Conservation (phyloP, 2,329 filamentous ascomycete genomes). For the Xylariaceae sp. region DNA sequence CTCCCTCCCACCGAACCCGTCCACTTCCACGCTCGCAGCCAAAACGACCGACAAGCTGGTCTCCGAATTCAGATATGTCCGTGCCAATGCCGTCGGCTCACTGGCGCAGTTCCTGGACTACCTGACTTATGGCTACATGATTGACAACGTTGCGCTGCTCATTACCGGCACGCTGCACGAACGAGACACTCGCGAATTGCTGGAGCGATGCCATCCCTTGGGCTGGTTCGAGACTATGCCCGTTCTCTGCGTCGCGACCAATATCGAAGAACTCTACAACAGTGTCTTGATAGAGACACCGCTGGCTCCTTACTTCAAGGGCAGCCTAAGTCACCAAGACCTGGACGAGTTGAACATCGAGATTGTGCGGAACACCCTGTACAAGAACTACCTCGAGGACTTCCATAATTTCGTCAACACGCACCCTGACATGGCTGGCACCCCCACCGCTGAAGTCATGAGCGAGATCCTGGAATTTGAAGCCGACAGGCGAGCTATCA, state of each 20-base stretch:
- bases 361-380: conserved; percentile 95
- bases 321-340: conserved; percentile 90
- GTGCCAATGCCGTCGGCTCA: conserved; percentile 87
- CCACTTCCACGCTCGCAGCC: conserved; percentile 87
- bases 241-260: conserved; percentile 93
- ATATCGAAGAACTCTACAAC: conserved; percentile 98
- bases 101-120: conserved; percentile 97
- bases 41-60: conserved; percentile 98
- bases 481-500: conserved; percentile 93
- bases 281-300: conserved; percentile 96
- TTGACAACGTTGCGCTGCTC: conserved; percentile 95
- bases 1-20: conserved; percentile 90
- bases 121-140: conserved; percentile 99
- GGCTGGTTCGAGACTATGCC: conserved; percentile 99
- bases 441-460: conserved; percentile 92
- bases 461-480: conserved; percentile 94
- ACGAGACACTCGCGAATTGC: conserved; percentile 88
- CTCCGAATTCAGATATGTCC: conserved; percentile 92
- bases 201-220: conserved; percentile 92
- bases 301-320: conserved; percentile 94
- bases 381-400: conserved; percentile 99
- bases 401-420: conserved; percentile 94
- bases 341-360: conserved; percentile 98
- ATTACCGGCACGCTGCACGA: conserved; percentile 98
- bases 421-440: conserved; percentile 78